Evolutionary conservation across 1,284 basidiomycete genomes (phyloP), one percentile per base, ranked within the genome.

Genomic region (Sporisorium iseilematis-ciliati): DNA sequence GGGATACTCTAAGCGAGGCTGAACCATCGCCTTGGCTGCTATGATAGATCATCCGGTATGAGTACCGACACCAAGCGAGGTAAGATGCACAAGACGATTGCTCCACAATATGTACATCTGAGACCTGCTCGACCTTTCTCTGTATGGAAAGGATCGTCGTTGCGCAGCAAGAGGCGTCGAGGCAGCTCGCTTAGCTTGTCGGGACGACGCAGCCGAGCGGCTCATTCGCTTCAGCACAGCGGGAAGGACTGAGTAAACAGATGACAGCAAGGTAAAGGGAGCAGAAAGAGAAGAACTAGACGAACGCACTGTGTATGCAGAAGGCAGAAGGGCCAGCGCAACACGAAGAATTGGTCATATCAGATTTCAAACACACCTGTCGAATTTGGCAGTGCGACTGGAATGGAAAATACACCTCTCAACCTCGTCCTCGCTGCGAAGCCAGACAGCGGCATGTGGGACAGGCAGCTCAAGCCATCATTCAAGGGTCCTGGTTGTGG

Each of bases 281-380:
- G 31, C 7, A 16, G 43, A 23, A 14, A 10, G 26, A 12, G 8
- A 33, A 40, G 67, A 48, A 51, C 52, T 20, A 48, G 50, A 61
- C 53, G 57, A 52, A 50, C 5, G 20, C 5, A 42, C n/a, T 12
- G 16, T 20, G n/a, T 23, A 16, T 7, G 42, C 41, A 54, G 49
- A 29, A 42, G 20, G 46, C 21, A n/a, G 41, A 46, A n/a, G 21
- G 25, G 52, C 20, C 33, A 57, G 41, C 51, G 45, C n/a, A 55
- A 49, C 56, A 61, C 56, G 63, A 62, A 62, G 59, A 46, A 48
- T 10, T 33, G 58, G 49, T 45, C 51, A 71, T 71, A 71, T 71
- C 69, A 71, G 51, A 63, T 59, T 57, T 58, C 51, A 54, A 35
- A 46, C 55, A 35, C 53, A 69, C 25, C 69, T 71, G 69, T 71